Base-by-base conservation (phyloP, 1,139 yeast species). In the Hemisphaericaspora subhashii region DNA sequence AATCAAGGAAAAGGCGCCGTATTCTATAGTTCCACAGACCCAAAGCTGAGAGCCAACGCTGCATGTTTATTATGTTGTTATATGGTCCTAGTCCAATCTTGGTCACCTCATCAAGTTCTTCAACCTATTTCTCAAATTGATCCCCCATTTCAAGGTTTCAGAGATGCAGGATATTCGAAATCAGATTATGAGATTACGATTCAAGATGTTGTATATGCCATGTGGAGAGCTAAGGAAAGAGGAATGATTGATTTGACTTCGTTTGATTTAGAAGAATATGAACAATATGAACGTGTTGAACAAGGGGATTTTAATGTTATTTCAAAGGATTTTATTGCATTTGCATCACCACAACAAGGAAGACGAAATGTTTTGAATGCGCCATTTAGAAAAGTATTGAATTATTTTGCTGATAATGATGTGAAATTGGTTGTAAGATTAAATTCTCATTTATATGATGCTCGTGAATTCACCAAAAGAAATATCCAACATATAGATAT, bases 211-310 rank as follows among this genome's bases (percentile, higher is more conserved):
- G 95, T 92, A 3, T 92, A 92, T 54, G 98, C 95, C 9, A 81
- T 94, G 62, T 92, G 98, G 98, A 75, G 96, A 53, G 98, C 98
- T n/a, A 92, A 92, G 58, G 97, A 90, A 58, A 77, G 94, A 55
- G 85, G 87, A 3, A 79, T 92, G 74, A 71, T 92, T 37, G 97
- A 92, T 55, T 72, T 92, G 56, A 86, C 94, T 40, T 71, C 77
- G n/a, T 90, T 92, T 65, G 86, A 90, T 58, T 71, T 92, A 46
- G 98, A 92, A 58, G 96, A 88, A 54, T 86, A 92, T 59, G 98
- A 92, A 62, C 86, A 82, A 54, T 90, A 87, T 57, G 98, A 92
- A 61, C 72, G 95, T 45, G 98, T 92, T 3, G 98, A 92, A 58
- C 94, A 90, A 60, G 98, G 98, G 44, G 98, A 92, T 62, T 87